phyloP scores from a whole-genome alignment of 140 eudicot species.

The Senecio squalidus region DNA sequence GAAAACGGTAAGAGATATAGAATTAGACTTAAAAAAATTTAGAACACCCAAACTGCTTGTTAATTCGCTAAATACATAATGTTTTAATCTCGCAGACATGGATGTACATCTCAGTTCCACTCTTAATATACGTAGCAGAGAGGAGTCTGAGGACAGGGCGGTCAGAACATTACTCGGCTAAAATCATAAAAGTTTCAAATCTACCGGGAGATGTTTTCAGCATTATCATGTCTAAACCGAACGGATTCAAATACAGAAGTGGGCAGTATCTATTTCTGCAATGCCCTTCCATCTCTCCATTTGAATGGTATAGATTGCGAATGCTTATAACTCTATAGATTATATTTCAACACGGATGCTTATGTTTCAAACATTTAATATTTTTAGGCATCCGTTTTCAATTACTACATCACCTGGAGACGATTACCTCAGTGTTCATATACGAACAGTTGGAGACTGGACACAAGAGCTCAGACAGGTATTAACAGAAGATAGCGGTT shows the following conservation, averaged over 20 bases:
- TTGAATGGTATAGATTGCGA: constrained; percentile 66
- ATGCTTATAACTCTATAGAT: not conserved
- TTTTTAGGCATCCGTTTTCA: constrained; percentile 96
- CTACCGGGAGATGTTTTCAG: constrained; percentile 93
- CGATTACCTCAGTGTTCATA: constrained; percentile 79
- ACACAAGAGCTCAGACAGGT: constrained; percentile 83
- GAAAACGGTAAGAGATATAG: constrained; percentile 62
- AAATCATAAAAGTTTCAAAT: constrained; percentile 73
- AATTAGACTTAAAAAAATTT: not conserved
- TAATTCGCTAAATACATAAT: not conserved
- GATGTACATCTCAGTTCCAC: constrained; percentile 92
- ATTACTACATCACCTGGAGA: constrained; percentile 98
- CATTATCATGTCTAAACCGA: constrained; percentile 86
- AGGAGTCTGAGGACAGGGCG: constrained; percentile 77
- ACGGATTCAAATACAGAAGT: constrained; percentile 81
- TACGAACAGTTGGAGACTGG: constrained; percentile 98
- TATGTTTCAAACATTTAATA: not conserved
- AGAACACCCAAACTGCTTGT: not conserved
- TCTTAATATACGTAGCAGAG: constrained; percentile 66
- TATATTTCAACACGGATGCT: not conserved
- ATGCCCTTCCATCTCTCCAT: constrained; percentile 87
- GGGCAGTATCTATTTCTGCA: constrained; percentile 94
- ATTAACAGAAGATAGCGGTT: constrained; percentile 51
- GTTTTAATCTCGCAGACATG: constrained; percentile 56
- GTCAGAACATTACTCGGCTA: constrained; percentile 66